Percentiles rank a stretch among this genome's conserved stretches.
Conservation (phyloP, 2,329 filamentous ascomycete genomes). For the Aspergillus fructus region DNA sequence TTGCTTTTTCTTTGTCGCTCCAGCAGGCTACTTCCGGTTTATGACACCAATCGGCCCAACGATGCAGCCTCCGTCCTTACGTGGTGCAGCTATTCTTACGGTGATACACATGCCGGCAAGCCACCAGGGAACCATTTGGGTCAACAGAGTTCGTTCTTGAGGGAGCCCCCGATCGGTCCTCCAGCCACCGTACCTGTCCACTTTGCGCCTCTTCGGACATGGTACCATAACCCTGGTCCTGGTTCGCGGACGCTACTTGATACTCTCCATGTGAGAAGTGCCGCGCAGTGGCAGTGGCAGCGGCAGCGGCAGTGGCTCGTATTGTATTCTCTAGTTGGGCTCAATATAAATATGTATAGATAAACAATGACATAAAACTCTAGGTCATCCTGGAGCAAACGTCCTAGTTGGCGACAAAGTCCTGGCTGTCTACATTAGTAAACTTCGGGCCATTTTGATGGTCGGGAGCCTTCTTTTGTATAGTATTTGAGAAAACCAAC, state of each 20-base stretch:
- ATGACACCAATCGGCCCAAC: background rate
- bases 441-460: background rate
- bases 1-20: conserved; percentile 12
- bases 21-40: background rate
- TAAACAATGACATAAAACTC: background rate
- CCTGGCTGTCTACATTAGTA: background rate
- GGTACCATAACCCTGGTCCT: background rate
- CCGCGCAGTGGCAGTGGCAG: background rate
- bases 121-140: background rate
- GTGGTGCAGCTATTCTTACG: background rate
- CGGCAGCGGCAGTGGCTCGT: background rate
- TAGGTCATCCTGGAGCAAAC: background rate
- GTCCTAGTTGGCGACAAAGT: background rate
- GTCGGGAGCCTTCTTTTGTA: background rate
- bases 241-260: background rate
- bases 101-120: conserved; percentile 1
- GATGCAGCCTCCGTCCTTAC: conserved; percentile 5
- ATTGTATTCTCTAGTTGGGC: background rate
- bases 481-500: background rate
- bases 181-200: background rate
- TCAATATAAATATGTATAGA: background rate
- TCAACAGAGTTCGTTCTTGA: background rate
- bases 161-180: background rate
- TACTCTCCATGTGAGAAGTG: background rate
- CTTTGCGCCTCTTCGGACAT: background rate